phyloP scores from a whole-genome alignment of 2,329 filamentous ascomycete species.

The Phaeosphaeria sp. region DNA sequence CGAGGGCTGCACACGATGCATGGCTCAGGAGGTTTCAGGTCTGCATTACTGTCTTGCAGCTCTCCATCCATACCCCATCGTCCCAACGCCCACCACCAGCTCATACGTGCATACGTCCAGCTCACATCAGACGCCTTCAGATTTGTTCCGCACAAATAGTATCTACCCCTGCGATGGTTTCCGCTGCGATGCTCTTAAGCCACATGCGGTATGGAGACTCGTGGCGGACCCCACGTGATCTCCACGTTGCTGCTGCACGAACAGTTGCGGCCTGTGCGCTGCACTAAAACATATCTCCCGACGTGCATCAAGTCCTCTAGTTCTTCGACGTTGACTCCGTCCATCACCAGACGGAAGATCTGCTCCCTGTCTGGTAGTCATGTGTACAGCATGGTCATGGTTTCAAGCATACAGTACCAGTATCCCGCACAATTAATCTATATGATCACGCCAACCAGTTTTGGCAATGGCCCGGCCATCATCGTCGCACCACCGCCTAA shows the following conservation, averaged over 20 bases:
- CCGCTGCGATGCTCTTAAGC: neutral
- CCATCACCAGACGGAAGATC: neutral
- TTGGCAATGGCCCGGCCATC: neutral
- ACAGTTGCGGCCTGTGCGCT: neutral
- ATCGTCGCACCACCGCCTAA: constrained; percentile 1
- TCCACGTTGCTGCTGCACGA: neutral
- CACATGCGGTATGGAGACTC: neutral
- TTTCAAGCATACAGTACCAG: neutral
- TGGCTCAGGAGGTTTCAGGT: constrained; percentile 28
- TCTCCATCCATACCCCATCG: constrained; percentile 27
- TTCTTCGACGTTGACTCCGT: neutral
- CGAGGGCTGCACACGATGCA: constrained; percentile 10
- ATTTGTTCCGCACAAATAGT: neutral
- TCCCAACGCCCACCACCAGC: constrained; percentile 9
- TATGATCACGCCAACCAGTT: constrained; percentile 1
- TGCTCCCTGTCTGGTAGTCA: neutral
- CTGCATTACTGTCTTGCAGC: constrained; percentile 13
- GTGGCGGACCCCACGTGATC: neutral
- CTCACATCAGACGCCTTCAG: neutral
- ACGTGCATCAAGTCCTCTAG: neutral
- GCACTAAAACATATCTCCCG: neutral
- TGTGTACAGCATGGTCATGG: neutral
- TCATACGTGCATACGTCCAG: neutral
- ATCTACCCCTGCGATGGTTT: neutral
- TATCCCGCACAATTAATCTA: constrained; percentile 2